Base-by-base conservation (phyloP, 1,284 basidiomycete species). In the Malassezia restricta region DNA sequence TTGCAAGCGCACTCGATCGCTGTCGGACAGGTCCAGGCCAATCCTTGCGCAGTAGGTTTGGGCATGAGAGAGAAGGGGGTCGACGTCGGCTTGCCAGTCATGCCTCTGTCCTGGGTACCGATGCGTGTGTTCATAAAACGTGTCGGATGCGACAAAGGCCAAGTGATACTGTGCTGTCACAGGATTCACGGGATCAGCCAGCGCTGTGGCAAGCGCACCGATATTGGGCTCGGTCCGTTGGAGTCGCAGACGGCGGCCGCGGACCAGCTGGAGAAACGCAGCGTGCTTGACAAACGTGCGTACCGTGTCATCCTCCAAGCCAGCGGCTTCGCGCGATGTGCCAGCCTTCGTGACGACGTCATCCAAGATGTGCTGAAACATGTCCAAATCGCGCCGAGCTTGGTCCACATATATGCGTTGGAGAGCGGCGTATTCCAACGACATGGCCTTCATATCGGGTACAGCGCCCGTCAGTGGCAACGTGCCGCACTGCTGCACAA, bases 391-490 rank as follows among this genome's bases (percentile, higher is more conserved):
- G 43, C 81, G 78, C 32, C 81, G 78, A 1, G 86, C 82, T 50
- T 81, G 80, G 4, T 75, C 68, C 61, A 83, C 83, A 76, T 90
- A 92, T 54, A 89, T 67, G 29, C 77, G 80, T 68, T 90, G 87
- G 24, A 92, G 76, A 32, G 80, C 78, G 42, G 90, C 82, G 71
- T 95, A 98, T 51, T 80, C 81, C 35, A 77, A 73, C 0, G 91
- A 94, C 61, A 85, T 85, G 4, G 91, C 83, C 73, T 94, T 92
- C 87, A 99, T 95, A 75, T 98, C 92, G 0, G 92, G 92, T 1
- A 98, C 77, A 0, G 86, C 80, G 2, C 81, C 77, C 0, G 80
- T 78, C 12, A 83, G 75, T 0, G 83, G 83, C 5, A 81, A 71
- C 11, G 51, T 52, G n/a, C 51, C 43, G 3, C 59, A 51, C 7